Evolutionary conservation across 768 basidiomycete genomes (phyloP), one percentile per base, ranked within the genome.

Genomic region (Cubamyces sp.): DNA sequence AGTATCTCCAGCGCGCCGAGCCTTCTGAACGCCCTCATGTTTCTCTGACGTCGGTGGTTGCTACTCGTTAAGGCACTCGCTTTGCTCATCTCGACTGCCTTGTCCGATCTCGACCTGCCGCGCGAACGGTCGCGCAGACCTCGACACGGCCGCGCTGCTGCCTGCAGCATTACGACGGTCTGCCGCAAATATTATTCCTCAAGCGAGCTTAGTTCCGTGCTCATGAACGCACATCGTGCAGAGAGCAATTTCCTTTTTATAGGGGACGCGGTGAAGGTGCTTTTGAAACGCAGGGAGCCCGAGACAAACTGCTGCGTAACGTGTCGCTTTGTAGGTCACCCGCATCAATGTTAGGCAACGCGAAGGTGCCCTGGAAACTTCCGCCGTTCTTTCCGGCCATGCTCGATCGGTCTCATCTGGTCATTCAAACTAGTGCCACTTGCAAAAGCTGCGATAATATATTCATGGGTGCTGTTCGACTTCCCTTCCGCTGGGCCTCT

Each of bases 1-100:
- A 30, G 40, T 59, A 51, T 51, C 49, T 51, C 48, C 57, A 51
- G 6, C 49, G 45, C 54, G 16, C 54, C 14, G 28, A 15, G 5
- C 16, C 57, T 59, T 59, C 57, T 45, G 26, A 59, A 59, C 57
- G 49, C 47, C 49, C 57, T 51, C 57, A 45, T 59, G 55, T 51
- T 59, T 42, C 37, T 59, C 57, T 51, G 57, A 45, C 57, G 41
- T 51, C 57, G 34, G 25, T 37, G 30, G 40, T 19, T 26, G 43
- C 21, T 19, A 30, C 57, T 39, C 5, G 14, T 50, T 42, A n/a
- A 28, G 23, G 49, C 28, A 59, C 9, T 30, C 3, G n/a, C 7
- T 15, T 14, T 45, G 28, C 57, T 59, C 40, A 21, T 59, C 57
- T 59, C 57, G 57, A 42, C 57, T 28, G 3, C n/a, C 57, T 14